A percentile compares a stretch with the other conserved stretches of the same genome.
Conservation (phyloP, 2,329 filamentous ascomycete species). For the Sarocladium kiliense region DNA sequence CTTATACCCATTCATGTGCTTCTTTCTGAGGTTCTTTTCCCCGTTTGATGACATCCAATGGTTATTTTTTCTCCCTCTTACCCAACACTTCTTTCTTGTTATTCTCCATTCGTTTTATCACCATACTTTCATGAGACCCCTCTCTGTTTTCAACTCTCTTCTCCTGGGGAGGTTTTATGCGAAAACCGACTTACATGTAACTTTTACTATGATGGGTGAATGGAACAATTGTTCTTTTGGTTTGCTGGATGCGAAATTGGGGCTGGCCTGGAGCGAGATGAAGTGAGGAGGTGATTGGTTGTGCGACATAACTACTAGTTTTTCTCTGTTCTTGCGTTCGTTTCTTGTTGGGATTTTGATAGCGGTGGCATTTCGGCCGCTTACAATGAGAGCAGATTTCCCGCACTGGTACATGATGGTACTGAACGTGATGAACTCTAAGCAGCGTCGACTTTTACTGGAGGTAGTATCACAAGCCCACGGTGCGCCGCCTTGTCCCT, state of each 20-base stretch:
- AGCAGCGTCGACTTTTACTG: too few species aligned
- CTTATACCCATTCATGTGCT: slow-evolving; percentile 25
- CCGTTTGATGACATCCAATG: slow-evolving; percentile 6
- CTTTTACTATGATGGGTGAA: not conserved
- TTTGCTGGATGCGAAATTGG: not conserved
- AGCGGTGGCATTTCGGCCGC: not conserved
- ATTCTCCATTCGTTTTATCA: slow-evolving; percentile 1
- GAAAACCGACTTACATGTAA: not conserved
- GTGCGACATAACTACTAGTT: not conserved
- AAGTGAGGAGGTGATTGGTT: not conserved
- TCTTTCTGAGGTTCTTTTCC: slow-evolving; percentile 12
- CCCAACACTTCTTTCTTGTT: slow-evolving; percentile 4
- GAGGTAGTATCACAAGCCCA: too few species aligned
- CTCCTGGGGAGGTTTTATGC: not conserved
- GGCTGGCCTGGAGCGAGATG: not conserved
- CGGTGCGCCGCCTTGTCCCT: too few species aligned
- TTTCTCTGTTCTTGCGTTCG: not conserved
- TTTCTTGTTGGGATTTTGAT: not conserved
- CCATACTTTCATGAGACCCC: not conserved
- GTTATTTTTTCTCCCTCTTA: slow-evolving; percentile 9
- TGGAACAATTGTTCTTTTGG: not conserved
- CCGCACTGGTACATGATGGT: too few species aligned
- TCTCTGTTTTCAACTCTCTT: not conserved
- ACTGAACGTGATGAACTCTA: too few species aligned
- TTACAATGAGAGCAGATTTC: not conserved